A percentile compares a stretch with the other conserved stretches of the same genome.
phyloP scores from a whole-genome alignment of 2,329 filamentous ascomycete genomes.

The Penicillium psychrosexuale region DNA sequence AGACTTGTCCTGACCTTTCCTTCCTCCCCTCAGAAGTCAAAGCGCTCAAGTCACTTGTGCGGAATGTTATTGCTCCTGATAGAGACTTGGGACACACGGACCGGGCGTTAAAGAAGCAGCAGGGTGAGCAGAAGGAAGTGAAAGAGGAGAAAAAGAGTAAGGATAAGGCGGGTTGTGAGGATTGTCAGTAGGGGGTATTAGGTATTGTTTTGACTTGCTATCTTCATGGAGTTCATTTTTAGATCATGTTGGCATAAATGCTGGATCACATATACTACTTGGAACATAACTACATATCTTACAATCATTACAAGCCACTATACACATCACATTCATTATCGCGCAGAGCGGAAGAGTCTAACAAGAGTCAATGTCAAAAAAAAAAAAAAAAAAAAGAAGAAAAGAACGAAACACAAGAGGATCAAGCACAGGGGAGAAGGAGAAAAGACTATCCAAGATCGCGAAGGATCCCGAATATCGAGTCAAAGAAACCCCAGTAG shows the following conservation, averaged over 20 bases:
- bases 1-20: neutral
- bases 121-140: slow-evolving; percentile 2
- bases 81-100: slow-evolving; percentile 81
- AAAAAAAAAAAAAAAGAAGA: neutral
- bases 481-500: neutral
- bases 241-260: neutral
- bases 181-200: slow-evolving; percentile 12
- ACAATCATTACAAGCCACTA: neutral
- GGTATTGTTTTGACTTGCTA: neutral
- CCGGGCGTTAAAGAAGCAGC: slow-evolving; percentile 45
- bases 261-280: neutral
- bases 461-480: neutral
- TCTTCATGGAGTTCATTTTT: too few species aligned
- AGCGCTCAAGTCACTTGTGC: slow-evolving; percentile 77
- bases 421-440: neutral
- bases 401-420: neutral
- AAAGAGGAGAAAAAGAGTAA: slow-evolving; percentile 7
- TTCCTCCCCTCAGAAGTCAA: slow-evolving; percentile 65
- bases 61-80: slow-evolving; percentile 76
- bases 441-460: neutral
- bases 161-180: slow-evolving; percentile 14
- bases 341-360: slow-evolving; percentile 4
- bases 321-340: slow-evolving; percentile 18
- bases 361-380: neutral
- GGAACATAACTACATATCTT: neutral